These are phyloP conservation scores for Pichia sp. DNA, from an alignment of 1,139 yeast species.

Conservation along the genomic window DNA sequence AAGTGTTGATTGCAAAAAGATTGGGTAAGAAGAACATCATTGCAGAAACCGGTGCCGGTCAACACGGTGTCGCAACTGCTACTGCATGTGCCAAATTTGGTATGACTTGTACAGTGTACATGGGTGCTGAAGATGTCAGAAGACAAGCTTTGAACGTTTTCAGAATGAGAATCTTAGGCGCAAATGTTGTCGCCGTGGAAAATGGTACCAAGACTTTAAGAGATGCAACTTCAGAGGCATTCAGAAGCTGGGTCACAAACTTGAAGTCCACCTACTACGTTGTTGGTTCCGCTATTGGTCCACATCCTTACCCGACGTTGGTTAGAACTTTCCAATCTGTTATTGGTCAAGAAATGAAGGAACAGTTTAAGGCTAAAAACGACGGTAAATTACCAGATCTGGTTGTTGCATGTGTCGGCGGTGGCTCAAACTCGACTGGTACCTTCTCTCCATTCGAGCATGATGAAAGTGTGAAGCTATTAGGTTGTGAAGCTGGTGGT, in stretches of 20 bases:
- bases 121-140: slow-evolving; percentile 99
- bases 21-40: slow-evolving; percentile 85
- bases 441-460: slow-evolving; percentile 91
- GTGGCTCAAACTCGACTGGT: slow-evolving; percentile 97
- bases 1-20: slow-evolving; percentile 84
- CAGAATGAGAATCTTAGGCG: slow-evolving; percentile 95
- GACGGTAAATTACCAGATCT: slow-evolving; percentile 84
- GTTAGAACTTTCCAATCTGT: slow-evolving; percentile 98
- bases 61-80: slow-evolving; percentile 99
- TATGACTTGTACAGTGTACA: slow-evolving; percentile 86
- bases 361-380: slow-evolving; percentile 75
- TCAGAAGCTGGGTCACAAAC: slow-evolving; percentile 91
- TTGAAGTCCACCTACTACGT: slow-evolving; percentile 83
- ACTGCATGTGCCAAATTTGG: slow-evolving; percentile 99
- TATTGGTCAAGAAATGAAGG: slow-evolving; percentile 90
- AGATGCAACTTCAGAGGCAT: slow-evolving; percentile 97
- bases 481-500: slow-evolving; percentile 99
- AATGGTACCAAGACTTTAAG: slow-evolving; percentile 95
- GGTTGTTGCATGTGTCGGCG: slow-evolving; percentile 98
- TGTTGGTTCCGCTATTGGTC: slow-evolving; percentile 98
- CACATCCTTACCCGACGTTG: slow-evolving; percentile 97
- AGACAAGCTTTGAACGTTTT: slow-evolving; percentile 97
- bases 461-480: slow-evolving; percentile 64
- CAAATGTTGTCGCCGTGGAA: slow-evolving; percentile 85
- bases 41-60: slow-evolving; percentile 99